These are phyloP conservation scores for Globisporangium splendens DNA, from an alignment of 352 stramenopile species.

Conservation along the genomic window DNA sequence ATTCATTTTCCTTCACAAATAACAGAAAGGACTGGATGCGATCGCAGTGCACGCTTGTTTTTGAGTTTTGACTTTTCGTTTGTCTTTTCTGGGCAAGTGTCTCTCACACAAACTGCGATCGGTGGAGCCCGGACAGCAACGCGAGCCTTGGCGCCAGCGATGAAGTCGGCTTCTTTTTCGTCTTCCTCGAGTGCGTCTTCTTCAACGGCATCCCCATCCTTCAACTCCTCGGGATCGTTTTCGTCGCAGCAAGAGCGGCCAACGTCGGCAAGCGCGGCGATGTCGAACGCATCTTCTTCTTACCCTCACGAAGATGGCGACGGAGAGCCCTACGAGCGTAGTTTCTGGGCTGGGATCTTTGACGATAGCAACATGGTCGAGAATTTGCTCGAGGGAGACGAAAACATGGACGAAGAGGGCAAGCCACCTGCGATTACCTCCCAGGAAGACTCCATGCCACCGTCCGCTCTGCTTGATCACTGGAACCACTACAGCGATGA, in stretches of 20 bases:
- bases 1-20: conserved; percentile 1
- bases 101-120: too few species aligned
- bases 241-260: conserved; percentile 2
- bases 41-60: background rate
- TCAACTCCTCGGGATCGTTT: conserved; percentile 12
- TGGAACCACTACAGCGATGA: conserved; percentile 37
- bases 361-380: conserved; percentile 27
- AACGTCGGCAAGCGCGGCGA: background rate
- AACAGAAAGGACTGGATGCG: background rate
- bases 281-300: too few species aligned
- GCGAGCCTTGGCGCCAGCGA: background rate
- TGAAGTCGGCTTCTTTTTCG: conserved; percentile 16
- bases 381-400: conserved; percentile 23
- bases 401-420: conserved; percentile 22
- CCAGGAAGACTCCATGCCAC: conserved; percentile 11
- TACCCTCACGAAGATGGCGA: conserved; percentile 2
- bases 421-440: conserved; percentile 8
- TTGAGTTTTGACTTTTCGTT: background rate
- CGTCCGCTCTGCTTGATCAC: conserved; percentile 24
- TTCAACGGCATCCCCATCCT: conserved; percentile 8
- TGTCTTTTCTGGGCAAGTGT: too few species aligned
- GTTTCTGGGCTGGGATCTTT: conserved; percentile 33
- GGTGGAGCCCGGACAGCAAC: too few species aligned
- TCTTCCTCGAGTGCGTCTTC: conserved; percentile 14
- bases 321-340: conserved; percentile 21